These are phyloP conservation scores for Phytophthora citricola DNA, from an alignment of 352 stramenopile species.

Conservation along the genomic window DNA sequence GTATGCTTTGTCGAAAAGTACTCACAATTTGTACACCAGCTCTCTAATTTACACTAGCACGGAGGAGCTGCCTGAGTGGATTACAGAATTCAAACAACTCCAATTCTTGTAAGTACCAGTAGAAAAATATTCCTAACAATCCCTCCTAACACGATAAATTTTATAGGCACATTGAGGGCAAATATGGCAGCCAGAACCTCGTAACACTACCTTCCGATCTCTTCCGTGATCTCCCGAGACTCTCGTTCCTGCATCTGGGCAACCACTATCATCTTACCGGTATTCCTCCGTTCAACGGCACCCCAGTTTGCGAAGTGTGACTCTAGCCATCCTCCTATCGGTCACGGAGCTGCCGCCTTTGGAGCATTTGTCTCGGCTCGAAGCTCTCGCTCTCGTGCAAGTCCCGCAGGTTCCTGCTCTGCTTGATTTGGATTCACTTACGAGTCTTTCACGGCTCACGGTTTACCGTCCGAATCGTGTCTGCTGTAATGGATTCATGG, in stretches of 20 bases:
- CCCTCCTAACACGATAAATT: not conserved
- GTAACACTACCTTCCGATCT: slow-evolving; percentile 7
- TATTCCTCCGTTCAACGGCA: slow-evolving; percentile 16
- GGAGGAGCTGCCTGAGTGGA: slow-evolving; percentile 18
- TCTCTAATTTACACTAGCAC: slow-evolving; percentile 31
- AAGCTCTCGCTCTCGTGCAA: slow-evolving; percentile 13
- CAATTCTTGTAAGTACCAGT: slow-evolving; percentile 13
- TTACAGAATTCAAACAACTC: slow-evolving; percentile 20
- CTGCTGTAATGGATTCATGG: slow-evolving; percentile 30
- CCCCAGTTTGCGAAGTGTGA: slow-evolving; percentile 17
- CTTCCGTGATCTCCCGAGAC: slow-evolving; percentile 19
- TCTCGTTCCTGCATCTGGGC: slow-evolving; percentile 25
- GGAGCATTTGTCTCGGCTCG: slow-evolving; percentile 8
- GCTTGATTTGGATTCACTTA: slow-evolving; percentile 11
- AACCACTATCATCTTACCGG: slow-evolving; percentile 15
- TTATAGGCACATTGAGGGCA: slow-evolving; percentile 27
- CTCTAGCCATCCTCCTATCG: slow-evolving; percentile 18
- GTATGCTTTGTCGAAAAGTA: slow-evolving; percentile 3
- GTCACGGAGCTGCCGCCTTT: slow-evolving; percentile 20
- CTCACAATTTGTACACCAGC: not conserved
- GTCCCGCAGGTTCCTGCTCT: slow-evolving; percentile 3
- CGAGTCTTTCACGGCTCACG: slow-evolving; percentile 9
- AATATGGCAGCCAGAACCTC: slow-evolving; percentile 23
- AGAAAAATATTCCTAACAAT: no score
- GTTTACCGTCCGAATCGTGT: slow-evolving; percentile 14